These are phyloP conservation scores for Puccinia coronata DNA, from an alignment of 1,284 basidiomycete species.

Conservation along the genomic window DNA sequence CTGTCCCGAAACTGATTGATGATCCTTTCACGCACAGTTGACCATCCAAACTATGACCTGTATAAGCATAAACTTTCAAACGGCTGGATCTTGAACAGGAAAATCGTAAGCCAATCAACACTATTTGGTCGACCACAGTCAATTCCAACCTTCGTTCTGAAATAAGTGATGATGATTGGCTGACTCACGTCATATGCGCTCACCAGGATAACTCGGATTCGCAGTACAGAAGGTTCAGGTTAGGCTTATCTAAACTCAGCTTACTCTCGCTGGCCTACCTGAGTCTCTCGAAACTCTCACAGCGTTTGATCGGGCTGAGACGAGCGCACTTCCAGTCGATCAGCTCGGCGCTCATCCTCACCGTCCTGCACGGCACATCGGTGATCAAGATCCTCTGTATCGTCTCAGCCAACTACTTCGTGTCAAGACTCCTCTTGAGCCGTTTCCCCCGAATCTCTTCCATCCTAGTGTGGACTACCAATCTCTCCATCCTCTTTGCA, in stretches of 20 bases:
- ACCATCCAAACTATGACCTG: constrained; percentile 71
- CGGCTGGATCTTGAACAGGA: constrained; percentile 63
- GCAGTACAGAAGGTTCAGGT: constrained; percentile 60
- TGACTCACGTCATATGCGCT: not conserved
- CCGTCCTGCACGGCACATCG: constrained; percentile 83
- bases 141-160: too few relatives aligned
- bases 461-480: constrained; percentile 73
- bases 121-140: too few relatives aligned
- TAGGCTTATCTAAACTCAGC: constrained; percentile 56
- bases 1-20: not conserved
- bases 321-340: constrained; percentile 59
- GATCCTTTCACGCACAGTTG: constrained; percentile 54
- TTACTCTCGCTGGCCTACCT: constrained; percentile 56
- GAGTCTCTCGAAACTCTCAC: constrained; percentile 22
- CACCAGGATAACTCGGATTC: constrained; percentile 60
- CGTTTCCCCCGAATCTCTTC: constrained; percentile 60
- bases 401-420: constrained; percentile 70
- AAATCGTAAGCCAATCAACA: constrained; percentile 58
- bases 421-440: constrained; percentile 62
- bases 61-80: constrained; percentile 67
- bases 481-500: constrained; percentile 71
- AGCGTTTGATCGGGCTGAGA: constrained; percentile 52
- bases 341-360: constrained; percentile 71
- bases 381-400: constrained; percentile 76
- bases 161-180: not conserved